Evolutionary conservation across 2,329 filamentous ascomycete species (phyloP).

Genomic region (Aspergillus ochraceus): DNA sequence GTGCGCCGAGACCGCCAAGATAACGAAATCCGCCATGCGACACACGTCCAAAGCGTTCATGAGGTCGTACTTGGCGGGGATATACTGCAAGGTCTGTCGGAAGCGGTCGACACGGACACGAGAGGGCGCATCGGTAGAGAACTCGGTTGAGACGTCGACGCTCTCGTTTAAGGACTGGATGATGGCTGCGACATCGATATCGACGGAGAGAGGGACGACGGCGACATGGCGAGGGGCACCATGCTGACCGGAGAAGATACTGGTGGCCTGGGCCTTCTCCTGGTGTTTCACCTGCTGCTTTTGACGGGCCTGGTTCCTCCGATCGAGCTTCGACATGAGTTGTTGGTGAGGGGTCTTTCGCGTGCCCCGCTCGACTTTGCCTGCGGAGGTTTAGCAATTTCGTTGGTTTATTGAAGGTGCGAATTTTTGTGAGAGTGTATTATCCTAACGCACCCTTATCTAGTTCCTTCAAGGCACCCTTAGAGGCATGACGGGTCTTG

Average conservation of each 20-base stretch:
- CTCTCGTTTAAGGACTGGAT: conserved; percentile 73
- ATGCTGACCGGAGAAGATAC: conserved; percentile 81
- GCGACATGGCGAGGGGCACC: conserved; percentile 86
- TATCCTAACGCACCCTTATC: conserved; percentile 66
- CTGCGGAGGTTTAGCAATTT: conserved; percentile 45
- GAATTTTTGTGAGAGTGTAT: not conserved
- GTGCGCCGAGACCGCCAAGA: conserved; percentile 79
- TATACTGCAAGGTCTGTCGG: conserved; percentile 89
- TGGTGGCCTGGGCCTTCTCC: conserved; percentile 75
- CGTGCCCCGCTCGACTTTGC: conserved; percentile 74
- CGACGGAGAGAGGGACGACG: conserved; percentile 77
- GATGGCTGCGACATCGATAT: conserved; percentile 66
- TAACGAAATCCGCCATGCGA: conserved; percentile 84
- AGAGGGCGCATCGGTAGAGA: conserved; percentile 58
- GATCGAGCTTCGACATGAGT: conserved; percentile 95
- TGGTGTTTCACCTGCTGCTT: conserved; percentile 78
- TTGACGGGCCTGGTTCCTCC: conserved; percentile 92
- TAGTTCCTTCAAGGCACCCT: conserved; percentile 79
- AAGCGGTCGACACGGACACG: conserved; percentile 81
- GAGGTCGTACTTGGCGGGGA: conserved; percentile 72
- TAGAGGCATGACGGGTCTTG: conserved; percentile 89
- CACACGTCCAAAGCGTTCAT: conserved; percentile 80
- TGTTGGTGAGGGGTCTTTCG: conserved; percentile 93
- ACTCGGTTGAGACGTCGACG: conserved; percentile 71
- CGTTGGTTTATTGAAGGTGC: not conserved